Evolutionary conservation across 2,329 filamentous ascomycete genomes (phyloP).

Genomic region (Pezicula carpinea): DNA sequence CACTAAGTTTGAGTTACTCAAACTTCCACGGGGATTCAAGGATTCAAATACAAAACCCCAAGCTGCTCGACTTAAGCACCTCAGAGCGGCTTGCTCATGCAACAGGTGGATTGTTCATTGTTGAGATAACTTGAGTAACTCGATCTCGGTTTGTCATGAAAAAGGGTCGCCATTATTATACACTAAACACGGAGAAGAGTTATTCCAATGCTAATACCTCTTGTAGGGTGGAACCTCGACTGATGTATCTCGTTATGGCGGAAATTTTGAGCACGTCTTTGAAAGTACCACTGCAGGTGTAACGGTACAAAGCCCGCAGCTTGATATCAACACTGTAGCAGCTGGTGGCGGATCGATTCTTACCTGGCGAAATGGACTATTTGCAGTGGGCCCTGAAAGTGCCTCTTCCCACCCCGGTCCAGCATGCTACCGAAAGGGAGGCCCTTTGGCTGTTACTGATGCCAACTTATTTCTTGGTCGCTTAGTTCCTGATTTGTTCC

Average conservation of each 20-base stretch:
- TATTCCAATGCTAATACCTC: no score
- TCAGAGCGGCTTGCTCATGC: no score
- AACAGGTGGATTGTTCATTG: no score
- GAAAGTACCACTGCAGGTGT: slow-evolving; percentile 74
- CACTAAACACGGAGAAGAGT: no score
- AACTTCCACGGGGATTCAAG: no score
- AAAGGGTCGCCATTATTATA: no score
- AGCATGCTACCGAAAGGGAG: slow-evolving; percentile 84
- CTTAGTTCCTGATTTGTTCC: slow-evolving; percentile 82
- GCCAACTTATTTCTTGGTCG: slow-evolving; percentile 81
- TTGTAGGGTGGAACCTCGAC: slow-evolving; percentile 52
- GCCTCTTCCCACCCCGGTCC: slow-evolving; percentile 79
- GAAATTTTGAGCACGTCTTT: slow-evolving; percentile 65
- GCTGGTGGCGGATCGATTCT: slow-evolving; percentile 44
- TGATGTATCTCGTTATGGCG: slow-evolving; percentile 62
- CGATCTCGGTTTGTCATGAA: no score
- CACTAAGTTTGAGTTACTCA: no score
- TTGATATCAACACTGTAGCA: slow-evolving; percentile 67
- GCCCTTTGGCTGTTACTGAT: slow-evolving; percentile 83
- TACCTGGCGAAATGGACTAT: slow-evolving; percentile 64
- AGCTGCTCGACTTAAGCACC: no score
- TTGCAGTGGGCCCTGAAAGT: slow-evolving; percentile 61
- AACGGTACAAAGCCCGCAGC: slow-evolving; percentile 70
- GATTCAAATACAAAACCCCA: no score
- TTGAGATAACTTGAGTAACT: no score